Evolutionary conservation across 257 asterid genomes (phyloP), one percentile per base, ranked within the genome.

Genomic region (Paraleonurus japonicus): DNA sequence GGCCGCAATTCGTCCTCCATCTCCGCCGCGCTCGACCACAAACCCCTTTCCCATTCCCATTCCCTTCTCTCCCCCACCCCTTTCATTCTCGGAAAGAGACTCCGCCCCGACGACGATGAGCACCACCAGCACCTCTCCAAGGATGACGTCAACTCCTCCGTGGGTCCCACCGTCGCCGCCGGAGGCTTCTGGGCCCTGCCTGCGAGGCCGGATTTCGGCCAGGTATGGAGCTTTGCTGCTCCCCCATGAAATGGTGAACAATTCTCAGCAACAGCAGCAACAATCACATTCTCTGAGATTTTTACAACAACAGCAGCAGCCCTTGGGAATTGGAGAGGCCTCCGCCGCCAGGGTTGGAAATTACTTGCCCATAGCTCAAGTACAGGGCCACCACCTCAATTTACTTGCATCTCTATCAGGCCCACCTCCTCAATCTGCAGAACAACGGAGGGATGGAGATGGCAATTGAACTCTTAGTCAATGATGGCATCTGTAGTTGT

Each of bases 161-260:
- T 83, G 68, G 91, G 90, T 0, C 71, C 85, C 70, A 67, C 88
- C 2, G 70, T 80, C 1, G 76, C 81, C 12, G 87, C 88, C 0
- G 95, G 93, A 16, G 96, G 98, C 2, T 94, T 94, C 79, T 94
- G 99, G 96, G 96, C 98, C 43, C 61, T 94, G 3, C 96, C 98
- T 1, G 86, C 84, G 28, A 74, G 97, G 74, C 80, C 96, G 1
- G 98, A 94, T 71, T 91, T 87, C 32, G 96, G 96, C 26, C 98
- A 89, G 75, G 85, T 94, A 15, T 94, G 98, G 98, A 94, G 99
- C 85, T 94, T 94, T 30, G 95, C 94, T 3, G 87, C 92, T 9
- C 87, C 87, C 87, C 0, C 81, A 83, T 19, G 96, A 89, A 62
- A 85, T 91, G 90, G 84, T 83, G 76, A 90, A 81, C 1, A 75